Evolutionary conservation across 257 asterid species (phyloP).

Genomic region (Solanum sejunctum): DNA sequence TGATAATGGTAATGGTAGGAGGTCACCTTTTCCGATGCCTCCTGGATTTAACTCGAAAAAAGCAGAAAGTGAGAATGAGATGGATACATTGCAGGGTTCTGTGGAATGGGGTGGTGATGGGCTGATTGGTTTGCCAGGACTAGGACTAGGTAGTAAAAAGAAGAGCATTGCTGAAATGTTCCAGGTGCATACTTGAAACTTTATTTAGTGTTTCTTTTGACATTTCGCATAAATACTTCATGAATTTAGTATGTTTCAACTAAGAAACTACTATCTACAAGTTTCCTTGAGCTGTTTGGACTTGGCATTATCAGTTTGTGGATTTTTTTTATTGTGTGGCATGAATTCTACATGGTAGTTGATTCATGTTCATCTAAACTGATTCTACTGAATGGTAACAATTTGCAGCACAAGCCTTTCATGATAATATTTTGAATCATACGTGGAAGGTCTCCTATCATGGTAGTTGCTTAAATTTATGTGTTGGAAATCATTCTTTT

Average conservation of each 20-base stretch:
- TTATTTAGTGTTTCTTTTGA: background rate
- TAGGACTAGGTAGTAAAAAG: constrained; percentile 65
- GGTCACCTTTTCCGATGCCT: constrained; percentile 51
- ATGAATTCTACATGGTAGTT: background rate
- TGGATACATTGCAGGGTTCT: constrained; percentile 40
- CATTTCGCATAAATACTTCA: background rate
- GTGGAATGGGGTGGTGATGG: constrained; percentile 93
- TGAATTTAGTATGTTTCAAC: background rate
- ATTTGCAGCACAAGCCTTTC: background rate
- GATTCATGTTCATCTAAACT: background rate
- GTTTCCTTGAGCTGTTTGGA: background rate
- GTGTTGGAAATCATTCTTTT: background rate
- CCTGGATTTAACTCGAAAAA: constrained; percentile 58
- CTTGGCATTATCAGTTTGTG: background rate
- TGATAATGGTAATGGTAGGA: constrained; percentile 48
- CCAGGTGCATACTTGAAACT: constrained; percentile 40
- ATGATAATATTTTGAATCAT: background rate
- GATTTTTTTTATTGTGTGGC: background rate
- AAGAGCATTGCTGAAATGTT: constrained; percentile 77
- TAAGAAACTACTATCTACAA: background rate
- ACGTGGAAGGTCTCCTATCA: background rate
- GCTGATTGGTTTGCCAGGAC: constrained; percentile 83
- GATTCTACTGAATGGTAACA: background rate
- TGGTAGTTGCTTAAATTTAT: background rate
- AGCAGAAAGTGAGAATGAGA: constrained; percentile 39